A percentile compares a stretch with the other conserved stretches of the same genome.
Conservation (phyloP, 495 filamentous ascomycete species). For the Apodospora peruviana region DNA sequence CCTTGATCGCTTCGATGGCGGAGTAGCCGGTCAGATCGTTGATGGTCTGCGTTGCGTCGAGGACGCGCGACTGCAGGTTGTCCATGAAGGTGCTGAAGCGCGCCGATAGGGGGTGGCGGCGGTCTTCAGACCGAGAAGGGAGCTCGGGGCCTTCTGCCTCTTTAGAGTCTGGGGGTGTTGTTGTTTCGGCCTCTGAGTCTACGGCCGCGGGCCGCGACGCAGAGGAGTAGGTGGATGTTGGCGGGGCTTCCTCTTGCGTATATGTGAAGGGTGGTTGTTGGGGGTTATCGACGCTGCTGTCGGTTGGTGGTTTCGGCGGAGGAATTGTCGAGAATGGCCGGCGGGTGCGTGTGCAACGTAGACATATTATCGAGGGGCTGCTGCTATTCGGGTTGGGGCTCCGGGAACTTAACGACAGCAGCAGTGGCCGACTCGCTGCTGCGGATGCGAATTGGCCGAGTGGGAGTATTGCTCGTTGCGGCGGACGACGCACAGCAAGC, state of each 20-base stretch:
- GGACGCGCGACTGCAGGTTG: slow-evolving; percentile 74
- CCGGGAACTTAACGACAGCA: neutral
- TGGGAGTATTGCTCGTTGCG: slow-evolving; percentile 9
- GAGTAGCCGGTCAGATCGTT: slow-evolving; percentile 94
- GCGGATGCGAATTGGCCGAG: slow-evolving; percentile 12
- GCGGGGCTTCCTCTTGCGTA: neutral
- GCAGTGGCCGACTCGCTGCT: too few species aligned
- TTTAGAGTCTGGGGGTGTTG: neutral
- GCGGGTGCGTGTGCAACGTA: slow-evolving; percentile 6
- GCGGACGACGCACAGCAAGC: slow-evolving; percentile 22
- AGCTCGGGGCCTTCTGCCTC: slow-evolving; percentile 38
- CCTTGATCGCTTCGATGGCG: slow-evolving; percentile 80
- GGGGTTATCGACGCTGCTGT: neutral
- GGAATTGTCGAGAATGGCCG: slow-evolving; percentile 15
- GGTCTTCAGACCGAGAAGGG: slow-evolving; percentile 71
- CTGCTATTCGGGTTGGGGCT: neutral
- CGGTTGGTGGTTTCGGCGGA: slow-evolving; percentile 8
- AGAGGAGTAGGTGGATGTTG: too few species aligned
- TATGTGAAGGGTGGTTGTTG: neutral
- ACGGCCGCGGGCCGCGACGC: too few species aligned
- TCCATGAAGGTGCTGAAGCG: slow-evolving; percentile 80
- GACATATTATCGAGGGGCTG: slow-evolving; percentile 5
- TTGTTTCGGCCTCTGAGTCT: neutral
- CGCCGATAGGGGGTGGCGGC: slow-evolving; percentile 65
- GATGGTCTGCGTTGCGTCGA: slow-evolving; percentile 77